Evolutionary conservation across 1,284 basidiomycete genomes (phyloP), one percentile per base, ranked within the genome.

Genomic region (Ceratobasidium sp.): DNA sequence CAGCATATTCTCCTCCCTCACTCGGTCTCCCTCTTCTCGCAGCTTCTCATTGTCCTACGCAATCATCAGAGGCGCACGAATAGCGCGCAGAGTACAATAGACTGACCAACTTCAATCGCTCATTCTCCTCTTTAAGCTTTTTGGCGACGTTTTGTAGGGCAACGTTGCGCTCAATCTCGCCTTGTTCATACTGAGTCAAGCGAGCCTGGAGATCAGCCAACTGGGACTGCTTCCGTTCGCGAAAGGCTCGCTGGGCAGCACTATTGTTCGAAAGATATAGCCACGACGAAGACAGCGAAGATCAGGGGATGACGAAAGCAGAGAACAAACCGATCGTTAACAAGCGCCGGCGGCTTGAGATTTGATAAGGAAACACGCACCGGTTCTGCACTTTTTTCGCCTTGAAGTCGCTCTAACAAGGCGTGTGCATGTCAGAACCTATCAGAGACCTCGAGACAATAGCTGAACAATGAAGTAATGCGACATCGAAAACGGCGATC

Each of bases 171-270:
- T 95, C 92, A 59, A 95, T 90, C 79, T 95, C 94, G 48, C 94
- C 92, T 76, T 93, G 91, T 79, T 96, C 94, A 77, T 94, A 95
- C 48, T 88, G 87, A 75, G 92, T 88, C 62, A 96, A 84, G 56
- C 93, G 90, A 74, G 92, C 91, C 81, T 96, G 93, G 40, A 96
- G 86, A 67, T 95, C 94, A n/a, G 89, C 87, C 51, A 96, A 88
- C 78, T 95, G 94, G 28, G 91, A 90, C 78, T 95, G 93, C 79
- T 93, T 94, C 73, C 94, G 88, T 77, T 95, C 94, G 46, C 94
- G 87, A 80, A 96, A 95, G 3, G 94, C 94, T 54, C 94, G 88
- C 79, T 96, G 94, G 4, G 93, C 93, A 48, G 92, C 92, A 75
- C 94, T 96, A 75, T 79, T 51, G 28, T 59, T 33, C 33, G 58